Conservation (phyloP, 2,329 filamentous ascomycete species). For the Cladosporium sp. region DNA sequence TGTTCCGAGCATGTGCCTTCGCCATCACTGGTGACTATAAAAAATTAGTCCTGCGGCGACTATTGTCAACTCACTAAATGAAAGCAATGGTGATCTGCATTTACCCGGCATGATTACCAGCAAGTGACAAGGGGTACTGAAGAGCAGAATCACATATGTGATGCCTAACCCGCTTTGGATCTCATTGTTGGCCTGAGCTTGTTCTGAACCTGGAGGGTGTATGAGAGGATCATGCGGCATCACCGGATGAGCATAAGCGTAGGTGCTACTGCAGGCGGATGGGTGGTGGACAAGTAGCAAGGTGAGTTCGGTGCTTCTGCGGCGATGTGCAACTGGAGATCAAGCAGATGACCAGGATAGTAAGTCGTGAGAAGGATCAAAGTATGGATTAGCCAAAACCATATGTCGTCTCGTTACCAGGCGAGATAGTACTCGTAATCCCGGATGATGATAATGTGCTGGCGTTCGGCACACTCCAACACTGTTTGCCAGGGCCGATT, state of each 20-base stretch:
- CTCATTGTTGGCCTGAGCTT: background rate
- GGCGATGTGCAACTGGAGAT: background rate
- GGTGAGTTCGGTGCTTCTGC: background rate
- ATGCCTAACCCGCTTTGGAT: background rate
- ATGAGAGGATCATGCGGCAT: background rate
- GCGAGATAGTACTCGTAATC: too few species aligned
- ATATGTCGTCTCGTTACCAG: background rate
- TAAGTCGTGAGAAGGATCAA: background rate
- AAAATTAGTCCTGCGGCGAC: background rate
- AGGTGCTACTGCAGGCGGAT: background rate
- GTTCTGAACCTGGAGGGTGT: background rate
- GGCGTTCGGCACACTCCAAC: background rate
- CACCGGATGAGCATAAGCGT: background rate
- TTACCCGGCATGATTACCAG: background rate
- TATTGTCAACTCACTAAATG: background rate
- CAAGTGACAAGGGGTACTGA: background rate
- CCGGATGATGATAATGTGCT: background rate
- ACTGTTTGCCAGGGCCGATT: background rate
- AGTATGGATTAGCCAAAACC: background rate
- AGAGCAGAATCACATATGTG: background rate
- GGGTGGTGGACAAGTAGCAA: conserved; percentile 2
- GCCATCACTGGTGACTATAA: background rate
- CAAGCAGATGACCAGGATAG: background rate
- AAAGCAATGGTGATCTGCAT: background rate
- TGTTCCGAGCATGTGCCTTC: background rate